Conservation (phyloP, 352 stramenopile genomes). For the Pythium phragmiticola region DNA sequence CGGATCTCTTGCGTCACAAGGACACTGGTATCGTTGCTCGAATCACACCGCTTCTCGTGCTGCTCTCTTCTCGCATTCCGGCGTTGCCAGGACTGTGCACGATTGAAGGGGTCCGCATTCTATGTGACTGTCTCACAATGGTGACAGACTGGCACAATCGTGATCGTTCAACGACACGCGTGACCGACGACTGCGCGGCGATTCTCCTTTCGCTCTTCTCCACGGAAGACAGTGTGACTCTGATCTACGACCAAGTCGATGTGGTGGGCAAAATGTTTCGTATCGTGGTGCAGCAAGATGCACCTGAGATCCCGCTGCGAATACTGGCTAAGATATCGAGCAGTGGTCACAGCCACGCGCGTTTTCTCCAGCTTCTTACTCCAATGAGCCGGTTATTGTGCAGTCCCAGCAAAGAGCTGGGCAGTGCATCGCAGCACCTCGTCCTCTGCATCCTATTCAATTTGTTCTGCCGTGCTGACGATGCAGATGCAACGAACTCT, state of each 20-base stretch:
- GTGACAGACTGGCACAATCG: constrained; percentile 25
- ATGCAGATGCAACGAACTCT: not conserved
- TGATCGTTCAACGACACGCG: constrained; percentile 13
- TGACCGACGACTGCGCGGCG: constrained; percentile 45
- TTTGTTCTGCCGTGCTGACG: constrained; percentile 44
- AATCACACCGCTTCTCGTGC: constrained; percentile 44
- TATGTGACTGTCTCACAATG: constrained; percentile 31
- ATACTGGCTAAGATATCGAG: constrained; percentile 52
- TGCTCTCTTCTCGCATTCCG: constrained; percentile 48
- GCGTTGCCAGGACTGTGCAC: constrained; percentile 47
- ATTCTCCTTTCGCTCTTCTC: constrained; percentile 53
- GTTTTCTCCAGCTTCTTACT: constrained; percentile 40
- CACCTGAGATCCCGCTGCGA: constrained; percentile 40
- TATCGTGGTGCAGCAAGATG: constrained; percentile 34
- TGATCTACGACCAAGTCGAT: constrained; percentile 48
- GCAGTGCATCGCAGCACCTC: constrained; percentile 25
- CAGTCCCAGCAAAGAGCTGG: constrained; percentile 6
- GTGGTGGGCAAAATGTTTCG: constrained; percentile 50
- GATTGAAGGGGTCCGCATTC: constrained; percentile 38
- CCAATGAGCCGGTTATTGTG: constrained; percentile 27
- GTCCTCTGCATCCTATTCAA: constrained; percentile 62
- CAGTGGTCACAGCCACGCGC: constrained; percentile 31
- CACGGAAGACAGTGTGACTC: constrained; percentile 38
- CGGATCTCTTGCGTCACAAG: constrained; percentile 18
- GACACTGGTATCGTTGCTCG: constrained; percentile 33